These are phyloP conservation scores for Pythium pectinolyticum DNA, from an alignment of 352 stramenopile species.

Conservation along the genomic window DNA sequence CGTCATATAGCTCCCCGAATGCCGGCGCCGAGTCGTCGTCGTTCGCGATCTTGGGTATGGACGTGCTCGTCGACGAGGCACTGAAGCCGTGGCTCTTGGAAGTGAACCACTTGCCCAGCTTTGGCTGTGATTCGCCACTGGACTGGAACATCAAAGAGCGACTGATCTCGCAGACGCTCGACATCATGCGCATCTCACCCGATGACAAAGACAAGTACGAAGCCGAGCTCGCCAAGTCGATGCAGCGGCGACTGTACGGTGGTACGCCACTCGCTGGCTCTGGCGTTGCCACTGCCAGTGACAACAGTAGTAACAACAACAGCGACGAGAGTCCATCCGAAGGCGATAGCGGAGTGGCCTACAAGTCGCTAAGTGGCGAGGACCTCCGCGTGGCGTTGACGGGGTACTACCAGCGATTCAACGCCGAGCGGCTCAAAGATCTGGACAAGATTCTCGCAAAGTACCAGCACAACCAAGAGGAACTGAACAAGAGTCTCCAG, in stretches of 20 bases:
- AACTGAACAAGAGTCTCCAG: slow-evolving; percentile 58
- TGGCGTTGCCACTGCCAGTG: too few species aligned
- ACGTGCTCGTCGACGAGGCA: slow-evolving; percentile 94
- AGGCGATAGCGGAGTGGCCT: slow-evolving; percentile 3
- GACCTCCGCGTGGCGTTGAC: slow-evolving; percentile 45
- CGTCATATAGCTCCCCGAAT: slow-evolving; percentile 21
- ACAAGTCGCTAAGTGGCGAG: slow-evolving; percentile 30
- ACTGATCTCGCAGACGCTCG: slow-evolving; percentile 92
- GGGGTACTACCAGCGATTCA: slow-evolving; percentile 61
- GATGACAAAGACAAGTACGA: slow-evolving; percentile 85
- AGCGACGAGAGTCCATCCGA: slow-evolving; percentile 12
- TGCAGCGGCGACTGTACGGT: slow-evolving; percentile 69
- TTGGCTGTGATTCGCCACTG: slow-evolving; percentile 93
- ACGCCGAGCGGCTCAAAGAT: slow-evolving; percentile 51
- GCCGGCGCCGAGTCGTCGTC: slow-evolving; percentile 43
- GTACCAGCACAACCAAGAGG: slow-evolving; percentile 60
- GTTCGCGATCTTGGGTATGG: slow-evolving; percentile 95
- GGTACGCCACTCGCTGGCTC: slow-evolving; percentile 10
- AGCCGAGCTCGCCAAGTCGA: slow-evolving; percentile 52
- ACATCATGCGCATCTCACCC: slow-evolving; percentile 78
- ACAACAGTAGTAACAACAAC: too few species aligned
- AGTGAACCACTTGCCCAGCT: slow-evolving; percentile 96
- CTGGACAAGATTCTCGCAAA: slow-evolving; percentile 78
- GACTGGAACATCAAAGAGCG: slow-evolving; percentile 95
- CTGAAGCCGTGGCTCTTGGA: slow-evolving; percentile 97